Percentiles rank a stretch among this genome's conserved stretches.
Evolutionary conservation across 2,329 filamentous ascomycete genomes (phyloP).

Genomic region (Fusarium lyarnte): DNA sequence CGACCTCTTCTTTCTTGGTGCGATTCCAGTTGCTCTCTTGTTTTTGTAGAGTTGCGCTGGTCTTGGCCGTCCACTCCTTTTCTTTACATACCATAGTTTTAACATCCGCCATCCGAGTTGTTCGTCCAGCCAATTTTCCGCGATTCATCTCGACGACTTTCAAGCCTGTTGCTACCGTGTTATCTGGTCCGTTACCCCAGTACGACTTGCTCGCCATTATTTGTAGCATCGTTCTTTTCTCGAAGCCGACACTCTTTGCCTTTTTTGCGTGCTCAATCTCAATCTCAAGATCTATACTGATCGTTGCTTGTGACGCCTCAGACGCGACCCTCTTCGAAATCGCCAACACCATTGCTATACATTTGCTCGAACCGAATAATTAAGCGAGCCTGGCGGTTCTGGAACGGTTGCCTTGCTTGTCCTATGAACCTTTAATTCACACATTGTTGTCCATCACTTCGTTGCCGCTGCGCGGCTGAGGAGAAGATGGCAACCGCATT

Average conservation of each 20-base stretch:
- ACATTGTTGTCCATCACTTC: slow-evolving; percentile 54
- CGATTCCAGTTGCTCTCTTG: slow-evolving; percentile 65
- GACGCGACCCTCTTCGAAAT: slow-evolving; percentile 19
- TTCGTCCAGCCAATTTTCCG: slow-evolving; percentile 40
- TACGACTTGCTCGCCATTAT: slow-evolving; percentile 5
- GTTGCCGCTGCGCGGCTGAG: slow-evolving; percentile 61
- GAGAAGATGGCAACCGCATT: slow-evolving; percentile 55
- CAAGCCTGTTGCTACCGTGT: slow-evolving; percentile 30
- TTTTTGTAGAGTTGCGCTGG: slow-evolving; percentile 62
- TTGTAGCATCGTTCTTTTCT: slow-evolving; percentile 12
- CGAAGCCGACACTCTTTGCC: slow-evolving; percentile 11
- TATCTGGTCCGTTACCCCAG: slow-evolving; percentile 37
- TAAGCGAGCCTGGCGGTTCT: slow-evolving; percentile 14
- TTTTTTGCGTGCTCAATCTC: slow-evolving; percentile 15
- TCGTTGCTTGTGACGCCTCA: slow-evolving; percentile 30
- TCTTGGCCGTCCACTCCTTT: slow-evolving; percentile 69
- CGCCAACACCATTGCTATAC: slow-evolving; percentile 1
- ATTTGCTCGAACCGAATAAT: slow-evolving; percentile 7
- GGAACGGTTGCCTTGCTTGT: slow-evolving; percentile 19
- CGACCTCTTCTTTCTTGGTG: slow-evolving; percentile 53
- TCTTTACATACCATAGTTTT: slow-evolving; percentile 43
- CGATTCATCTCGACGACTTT: slow-evolving; percentile 35
- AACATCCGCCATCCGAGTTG: slow-evolving; percentile 27
- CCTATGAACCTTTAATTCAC: slow-evolving; percentile 53
- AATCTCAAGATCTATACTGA: slow-evolving; percentile 33